Conservation (phyloP, 2,329 filamentous ascomycete genomes). For the Didymella exigua region DNA sequence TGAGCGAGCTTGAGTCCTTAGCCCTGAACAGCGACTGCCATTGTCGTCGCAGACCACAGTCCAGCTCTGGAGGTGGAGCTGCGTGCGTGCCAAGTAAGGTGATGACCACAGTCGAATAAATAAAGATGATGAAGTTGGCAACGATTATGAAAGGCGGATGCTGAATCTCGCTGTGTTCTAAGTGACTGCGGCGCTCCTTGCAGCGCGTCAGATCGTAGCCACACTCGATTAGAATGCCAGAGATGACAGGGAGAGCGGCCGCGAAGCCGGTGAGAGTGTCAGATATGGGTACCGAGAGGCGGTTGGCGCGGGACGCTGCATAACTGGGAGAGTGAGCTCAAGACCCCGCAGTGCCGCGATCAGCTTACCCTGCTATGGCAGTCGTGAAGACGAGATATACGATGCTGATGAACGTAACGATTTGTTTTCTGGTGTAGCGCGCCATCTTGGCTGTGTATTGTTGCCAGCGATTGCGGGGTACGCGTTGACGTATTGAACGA, state of each 20-base stretch:
- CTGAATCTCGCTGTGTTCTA: conserved; percentile 41
- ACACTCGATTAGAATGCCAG: conserved; percentile 51
- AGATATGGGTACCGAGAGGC: conserved; percentile 52
- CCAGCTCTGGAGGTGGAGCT: conserved; percentile 45
- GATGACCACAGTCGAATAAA: conserved; percentile 52
- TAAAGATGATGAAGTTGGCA: conserved; percentile 47
- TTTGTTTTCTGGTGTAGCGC: conserved; percentile 45
- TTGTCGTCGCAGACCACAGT: conserved; percentile 61
- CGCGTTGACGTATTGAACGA: conserved; percentile 1
- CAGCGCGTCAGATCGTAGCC: conserved; percentile 44
- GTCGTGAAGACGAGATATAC: conserved; percentile 51
- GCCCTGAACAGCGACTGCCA: conserved; percentile 62
- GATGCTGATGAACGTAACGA: conserved; percentile 48
- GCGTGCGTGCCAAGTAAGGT: conserved; percentile 54
- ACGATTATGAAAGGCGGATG: conserved; percentile 48
- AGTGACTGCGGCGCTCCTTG: conserved; percentile 35
- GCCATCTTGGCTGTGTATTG: conserved; percentile 35
- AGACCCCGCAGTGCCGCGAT: not conserved
- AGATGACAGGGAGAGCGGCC: conserved; percentile 51
- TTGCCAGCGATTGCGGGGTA: conserved; percentile 7
- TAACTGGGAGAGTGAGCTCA: conserved; percentile 31
- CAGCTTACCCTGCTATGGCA: conserved; percentile 45
- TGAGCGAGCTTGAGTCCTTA: conserved; percentile 60
- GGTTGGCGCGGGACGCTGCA: conserved; percentile 36
- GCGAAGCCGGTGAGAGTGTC: conserved; percentile 49